These are phyloP conservation scores for Ramaria sp. DNA, from an alignment of 768 basidiomycete species.

Conservation along the genomic window DNA sequence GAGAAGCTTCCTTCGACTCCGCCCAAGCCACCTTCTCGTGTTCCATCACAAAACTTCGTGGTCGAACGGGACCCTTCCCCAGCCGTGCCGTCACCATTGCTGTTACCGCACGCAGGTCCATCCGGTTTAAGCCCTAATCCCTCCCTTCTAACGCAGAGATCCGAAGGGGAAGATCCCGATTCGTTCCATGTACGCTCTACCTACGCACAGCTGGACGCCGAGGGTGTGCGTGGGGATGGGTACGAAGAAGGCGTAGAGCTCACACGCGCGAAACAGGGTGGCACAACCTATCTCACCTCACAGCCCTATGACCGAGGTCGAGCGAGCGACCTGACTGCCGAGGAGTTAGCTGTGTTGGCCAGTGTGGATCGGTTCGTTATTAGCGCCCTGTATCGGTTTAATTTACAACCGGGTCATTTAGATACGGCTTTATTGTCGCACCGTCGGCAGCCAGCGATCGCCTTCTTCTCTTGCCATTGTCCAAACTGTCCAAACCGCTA, in stretches of 20 bases:
- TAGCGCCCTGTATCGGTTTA: not conserved
- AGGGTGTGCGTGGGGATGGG: slow-evolving; percentile 92
- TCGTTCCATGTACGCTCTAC: slow-evolving; percentile 76
- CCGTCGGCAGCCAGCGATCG: slow-evolving; percentile 68
- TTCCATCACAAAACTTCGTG: not conserved
- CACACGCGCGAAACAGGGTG: slow-evolving; percentile 62
- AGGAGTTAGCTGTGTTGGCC: slow-evolving; percentile 61
- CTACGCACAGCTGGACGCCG: slow-evolving; percentile 80
- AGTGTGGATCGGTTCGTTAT: slow-evolving; percentile 76
- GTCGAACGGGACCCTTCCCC: not conserved
- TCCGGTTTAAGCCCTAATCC: not conserved
- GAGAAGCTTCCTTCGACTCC: not conserved
- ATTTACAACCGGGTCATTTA: slow-evolving; percentile 21
- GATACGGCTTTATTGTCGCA: slow-evolving; percentile 85
- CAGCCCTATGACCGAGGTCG: slow-evolving; percentile 36
- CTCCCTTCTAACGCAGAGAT: slow-evolving; percentile 8
- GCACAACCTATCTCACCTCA: slow-evolving; percentile 27
- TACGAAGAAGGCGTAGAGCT: slow-evolving; percentile 91
- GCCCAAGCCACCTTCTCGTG: not conserved
- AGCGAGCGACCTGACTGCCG: slow-evolving; percentile 43
- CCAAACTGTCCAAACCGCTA: slow-evolving; percentile 53
- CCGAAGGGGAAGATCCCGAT: slow-evolving; percentile 58
- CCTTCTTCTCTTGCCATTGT: slow-evolving; percentile 55
- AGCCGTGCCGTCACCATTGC: not conserved
- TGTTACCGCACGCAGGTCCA: not conserved